Evolutionary conservation across 345 rosid species (phyloP).

Genomic region (Euphorbia tirucalli): DNA sequence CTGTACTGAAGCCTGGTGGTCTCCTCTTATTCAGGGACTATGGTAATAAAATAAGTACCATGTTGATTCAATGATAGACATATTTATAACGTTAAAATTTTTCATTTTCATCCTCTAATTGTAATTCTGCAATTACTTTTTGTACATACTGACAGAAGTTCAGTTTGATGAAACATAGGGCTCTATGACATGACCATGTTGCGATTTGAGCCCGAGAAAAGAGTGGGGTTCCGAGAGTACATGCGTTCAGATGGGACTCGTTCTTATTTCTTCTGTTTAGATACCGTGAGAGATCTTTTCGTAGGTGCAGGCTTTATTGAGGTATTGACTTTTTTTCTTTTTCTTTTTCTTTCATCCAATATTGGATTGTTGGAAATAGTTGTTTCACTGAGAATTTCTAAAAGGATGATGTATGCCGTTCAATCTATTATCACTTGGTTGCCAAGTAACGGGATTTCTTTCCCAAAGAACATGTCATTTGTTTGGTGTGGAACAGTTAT

Average conservation of each 20-base stretch:
- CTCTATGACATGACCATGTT: slow-evolving; percentile 95
- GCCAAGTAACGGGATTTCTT: not conserved
- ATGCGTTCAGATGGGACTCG: slow-evolving; percentile 76
- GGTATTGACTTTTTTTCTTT: slow-evolving; percentile 36
- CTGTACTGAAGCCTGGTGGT: slow-evolving; percentile 79
- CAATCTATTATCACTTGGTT: not conserved
- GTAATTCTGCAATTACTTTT: not conserved
- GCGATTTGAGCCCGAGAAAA: slow-evolving; percentile 66
- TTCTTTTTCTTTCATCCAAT: not conserved
- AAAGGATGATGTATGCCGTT: not conserved
- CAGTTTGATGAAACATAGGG: slow-evolving; percentile 45
- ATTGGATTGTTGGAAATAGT: not conserved
- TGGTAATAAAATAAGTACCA: slow-evolving; percentile 44
- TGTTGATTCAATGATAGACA: not conserved
- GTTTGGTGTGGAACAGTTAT: not conserved
- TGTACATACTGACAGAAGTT: slow-evolving; percentile 15
- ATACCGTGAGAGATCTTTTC: slow-evolving; percentile 58
- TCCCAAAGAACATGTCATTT: not conserved
- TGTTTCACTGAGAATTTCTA: not conserved
- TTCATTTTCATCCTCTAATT: not conserved
- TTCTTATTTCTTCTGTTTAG: slow-evolving; percentile 80
- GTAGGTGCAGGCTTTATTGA: slow-evolving; percentile 63
- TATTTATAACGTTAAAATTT: not conserved
- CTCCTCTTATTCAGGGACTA: slow-evolving; percentile 79
- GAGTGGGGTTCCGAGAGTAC: slow-evolving; percentile 76